Percentiles rank a stretch among this genome's conserved stretches.
Evolutionary conservation across 2,329 filamentous ascomycete species (phyloP).

Genomic region (Aureobasidium sp.): DNA sequence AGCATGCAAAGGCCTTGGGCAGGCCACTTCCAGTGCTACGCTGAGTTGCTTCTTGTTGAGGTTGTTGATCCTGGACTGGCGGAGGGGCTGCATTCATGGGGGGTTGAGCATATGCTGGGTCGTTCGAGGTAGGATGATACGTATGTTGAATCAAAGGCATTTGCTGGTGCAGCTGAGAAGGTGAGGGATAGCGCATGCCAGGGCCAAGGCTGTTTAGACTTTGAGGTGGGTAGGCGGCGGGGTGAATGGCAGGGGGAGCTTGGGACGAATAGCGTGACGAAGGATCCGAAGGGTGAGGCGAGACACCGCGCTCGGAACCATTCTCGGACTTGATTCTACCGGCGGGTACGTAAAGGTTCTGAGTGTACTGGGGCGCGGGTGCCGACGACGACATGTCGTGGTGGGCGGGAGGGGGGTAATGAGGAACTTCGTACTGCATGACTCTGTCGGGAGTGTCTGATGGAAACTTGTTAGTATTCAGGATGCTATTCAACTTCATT

Average conservation of each 20-base stretch:
- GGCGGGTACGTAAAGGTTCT: slow-evolving; percentile 42
- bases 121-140: slow-evolving; percentile 44
- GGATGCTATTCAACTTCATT: slow-evolving; percentile 31
- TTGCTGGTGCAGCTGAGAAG: slow-evolving; percentile 43
- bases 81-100: slow-evolving; percentile 23
- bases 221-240: slow-evolving; percentile 33
- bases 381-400: slow-evolving; percentile 20
- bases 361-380: slow-evolving; percentile 24
- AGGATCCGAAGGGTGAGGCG: slow-evolving; percentile 49
- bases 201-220: slow-evolving; percentile 45
- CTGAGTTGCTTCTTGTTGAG: slow-evolving; percentile 29
- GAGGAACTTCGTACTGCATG: slow-evolving; percentile 34
- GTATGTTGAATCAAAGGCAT: slow-evolving; percentile 50
- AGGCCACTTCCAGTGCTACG: slow-evolving; percentile 40
- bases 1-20: slow-evolving; percentile 78
- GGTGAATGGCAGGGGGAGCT: slow-evolving; percentile 45
- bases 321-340: slow-evolving; percentile 51
- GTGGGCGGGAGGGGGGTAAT: slow-evolving; percentile 24
- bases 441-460: slow-evolving; percentile 27
- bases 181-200: slow-evolving; percentile 48
- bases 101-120: slow-evolving; percentile 34
- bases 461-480: slow-evolving; percentile 32
- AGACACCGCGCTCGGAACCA: slow-evolving; percentile 52
- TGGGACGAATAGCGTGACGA: slow-evolving; percentile 52
- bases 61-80: slow-evolving; percentile 27